Evolutionary conservation across 495 filamentous ascomycete species (phyloP).

Genomic region (Aspergillus sclerotioniger): DNA sequence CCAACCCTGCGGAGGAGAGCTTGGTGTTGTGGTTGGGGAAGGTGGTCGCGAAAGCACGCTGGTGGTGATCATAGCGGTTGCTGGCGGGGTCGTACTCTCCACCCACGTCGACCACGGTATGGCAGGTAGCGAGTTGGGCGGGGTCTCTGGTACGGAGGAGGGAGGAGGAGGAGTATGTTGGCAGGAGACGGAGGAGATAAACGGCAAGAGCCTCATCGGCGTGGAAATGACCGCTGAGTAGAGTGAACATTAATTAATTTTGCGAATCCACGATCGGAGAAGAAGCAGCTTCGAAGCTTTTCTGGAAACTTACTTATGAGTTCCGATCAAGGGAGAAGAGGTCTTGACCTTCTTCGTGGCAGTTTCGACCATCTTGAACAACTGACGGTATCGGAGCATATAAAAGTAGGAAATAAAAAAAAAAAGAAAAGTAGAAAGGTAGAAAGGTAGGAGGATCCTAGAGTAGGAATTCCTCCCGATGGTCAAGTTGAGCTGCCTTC

Average conservation of each 20-base stretch:
- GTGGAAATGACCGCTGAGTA: conserved; percentile 83
- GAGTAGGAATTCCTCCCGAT: too few relatives aligned
- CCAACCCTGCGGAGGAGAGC: conserved; percentile 86
- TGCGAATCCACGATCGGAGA: neutral
- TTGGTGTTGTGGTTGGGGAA: conserved; percentile 78
- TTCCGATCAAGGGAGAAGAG: conserved; percentile 68
- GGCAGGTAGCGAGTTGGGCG: conserved; percentile 70
- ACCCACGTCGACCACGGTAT: conserved; percentile 94
- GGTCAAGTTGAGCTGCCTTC: too few relatives aligned
- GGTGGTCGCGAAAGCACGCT: conserved; percentile 80
- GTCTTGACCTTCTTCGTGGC: conserved; percentile 71
- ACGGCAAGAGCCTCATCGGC: conserved; percentile 98
- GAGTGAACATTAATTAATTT: neutral
- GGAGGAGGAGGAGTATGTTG: conserved; percentile 68
- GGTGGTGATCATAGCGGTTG: conserved; percentile 95
- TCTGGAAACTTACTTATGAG: conserved; percentile 64
- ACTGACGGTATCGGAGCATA: conserved; percentile 32
- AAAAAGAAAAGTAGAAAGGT: conserved; percentile 21
- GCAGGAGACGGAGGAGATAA: conserved; percentile 88
- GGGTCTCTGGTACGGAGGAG: conserved; percentile 88
- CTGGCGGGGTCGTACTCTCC: conserved; percentile 75
- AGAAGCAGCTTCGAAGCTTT: neutral
- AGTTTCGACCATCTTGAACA: conserved; percentile 60
- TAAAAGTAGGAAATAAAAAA: conserved; percentile 13
- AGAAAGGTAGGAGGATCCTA: neutral